Evolutionary conservation across 768 basidiomycete genomes (phyloP), one percentile per base, ranked within the genome.

Genomic region (Hericium alpestre): DNA sequence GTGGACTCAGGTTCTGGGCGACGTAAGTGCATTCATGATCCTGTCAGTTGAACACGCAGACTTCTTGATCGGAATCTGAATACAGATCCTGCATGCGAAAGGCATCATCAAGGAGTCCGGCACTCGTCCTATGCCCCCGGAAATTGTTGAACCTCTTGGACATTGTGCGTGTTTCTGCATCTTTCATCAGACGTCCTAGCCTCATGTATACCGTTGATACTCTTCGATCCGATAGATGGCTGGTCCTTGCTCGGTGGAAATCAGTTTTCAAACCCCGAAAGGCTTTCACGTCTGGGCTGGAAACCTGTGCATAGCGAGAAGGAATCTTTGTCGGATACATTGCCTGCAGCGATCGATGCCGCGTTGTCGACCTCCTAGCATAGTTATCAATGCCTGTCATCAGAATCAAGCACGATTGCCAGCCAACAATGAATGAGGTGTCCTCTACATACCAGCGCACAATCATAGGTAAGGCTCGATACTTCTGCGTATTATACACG

Each of bases 161-260:
- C 64, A 74, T 51, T 67, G 76, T 76, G 59, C 63, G 75, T 65
- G 7, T n/a, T 51, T 12, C 38, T 12, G 5, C 41, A 43, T 12
- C 16, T 6, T n/a, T 41, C n/a, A 43, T n/a, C 16, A 15, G 16
- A 46, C 43, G 16, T 18, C 32, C 32, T n/a, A n/a, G 16, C 16
- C 43, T 46, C 43, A 46, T 46, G 15, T 20, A 43, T 20, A 37
- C 6, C 7, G 5, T 27, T 49, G 18, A 10, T 32, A 32, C 32
- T 12, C 38, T 9, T 15, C n/a, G 38, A n/a, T 15, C 52, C 23
- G 56, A 25, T 38, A 76, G 76, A 66, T 40, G 73, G 71, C 9
- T 77, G 73, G 76, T 72, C 68, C 10, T 58, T 74, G 13, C 56
- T 76, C 13, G 75, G 72, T 2, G 70, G 73, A 4, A 77, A 72